phyloP scores from a whole-genome alignment of 2,329 filamentous ascomycete species.

The Parafenestella ontariensis region DNA sequence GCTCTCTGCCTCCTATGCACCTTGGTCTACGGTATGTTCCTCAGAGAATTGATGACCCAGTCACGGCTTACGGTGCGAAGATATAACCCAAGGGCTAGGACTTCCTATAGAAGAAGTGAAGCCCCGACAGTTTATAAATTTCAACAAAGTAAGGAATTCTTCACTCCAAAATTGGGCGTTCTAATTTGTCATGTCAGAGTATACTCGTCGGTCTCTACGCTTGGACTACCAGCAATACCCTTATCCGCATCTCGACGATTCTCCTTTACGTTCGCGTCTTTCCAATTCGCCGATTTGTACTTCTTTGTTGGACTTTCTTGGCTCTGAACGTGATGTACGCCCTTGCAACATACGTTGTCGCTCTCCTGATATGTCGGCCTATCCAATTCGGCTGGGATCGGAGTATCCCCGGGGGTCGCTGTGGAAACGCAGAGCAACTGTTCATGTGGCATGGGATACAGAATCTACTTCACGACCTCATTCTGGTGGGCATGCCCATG shows the following conservation, averaged over 20 bases:
- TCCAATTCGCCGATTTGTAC: not conserved
- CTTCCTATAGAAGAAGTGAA: not conserved
- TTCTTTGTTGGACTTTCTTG: not conserved
- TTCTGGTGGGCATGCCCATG: conserved; percentile 4
- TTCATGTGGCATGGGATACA: conserved; percentile 2
- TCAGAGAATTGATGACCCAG: not conserved
- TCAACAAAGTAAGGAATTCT: not conserved
- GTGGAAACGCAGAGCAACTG: not conserved
- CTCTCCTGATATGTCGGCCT: conserved; percentile 9
- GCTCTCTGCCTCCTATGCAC: not conserved
- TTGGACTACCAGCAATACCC: conserved; percentile 1
- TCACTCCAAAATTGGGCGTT: not conserved
- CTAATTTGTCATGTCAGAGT: not conserved
- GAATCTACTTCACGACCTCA: not conserved
- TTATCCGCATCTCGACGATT: conserved; percentile 1
- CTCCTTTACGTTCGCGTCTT: conserved; percentile 3
- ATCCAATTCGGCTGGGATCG: conserved; percentile 9
- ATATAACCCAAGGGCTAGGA: conserved; percentile 1
- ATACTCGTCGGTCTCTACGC: not conserved
- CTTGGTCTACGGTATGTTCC: conserved; percentile 1
- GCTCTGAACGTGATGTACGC: not conserved
- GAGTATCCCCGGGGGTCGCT: conserved; percentile 4
- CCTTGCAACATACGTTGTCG: not conserved
- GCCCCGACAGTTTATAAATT: not conserved
- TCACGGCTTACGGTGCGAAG: not conserved